Base-by-base conservation (phyloP, 2,329 filamentous ascomycete genomes). In the Ascochyta viciae-villosae region DNA sequence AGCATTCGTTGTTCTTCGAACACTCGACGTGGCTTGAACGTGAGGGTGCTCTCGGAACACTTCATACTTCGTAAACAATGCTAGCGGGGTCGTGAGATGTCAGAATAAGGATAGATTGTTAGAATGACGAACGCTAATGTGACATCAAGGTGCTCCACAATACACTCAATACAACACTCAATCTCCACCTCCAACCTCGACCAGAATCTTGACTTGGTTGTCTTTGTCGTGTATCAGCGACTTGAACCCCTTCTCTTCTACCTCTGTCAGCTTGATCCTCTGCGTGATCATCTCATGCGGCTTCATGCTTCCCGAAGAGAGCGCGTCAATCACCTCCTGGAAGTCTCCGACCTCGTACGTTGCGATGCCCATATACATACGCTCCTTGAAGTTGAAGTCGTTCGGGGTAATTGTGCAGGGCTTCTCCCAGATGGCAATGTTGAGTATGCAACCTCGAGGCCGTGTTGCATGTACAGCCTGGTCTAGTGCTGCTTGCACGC, bases 351-450 rank as follows among this genome's bases (percentile, higher is more conserved):
- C 73, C 38, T 78, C 74, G 65, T 83, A 85, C 1, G 81, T 83
- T 24, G 81, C 81, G 33, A 83, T 77, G 31, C 81, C 82, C 67
- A 82, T 75, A 54, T 83, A 84, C n/a, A 67, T 78, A 49, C 78
- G 73, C 70, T 85, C 82, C 54, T 81, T 78, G 73, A 84, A 84
- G 4, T 81, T 77, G 33, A 84, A 71, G 53, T 81, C 77, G 51
- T 84, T 85, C 4, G 81, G 80, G 31, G 74, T 72, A 38, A 85
- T 75, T 0, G 74, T 76, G 41, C 77, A 79, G n/a, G 77, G 68
- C 66, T 83, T 82, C 68, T 83, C 81, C 81, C 82, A 84, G 34
- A 85, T 81, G 8, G 82, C 83, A 47, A 85, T 82, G 51, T 85
- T 85, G 51, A 85, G 78, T 27, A 84, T 74, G 2, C 80, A 83